These are phyloP conservation scores for Boletus vermiculosoides DNA, from an alignment of 768 basidiomycete species.

Conservation along the genomic window DNA sequence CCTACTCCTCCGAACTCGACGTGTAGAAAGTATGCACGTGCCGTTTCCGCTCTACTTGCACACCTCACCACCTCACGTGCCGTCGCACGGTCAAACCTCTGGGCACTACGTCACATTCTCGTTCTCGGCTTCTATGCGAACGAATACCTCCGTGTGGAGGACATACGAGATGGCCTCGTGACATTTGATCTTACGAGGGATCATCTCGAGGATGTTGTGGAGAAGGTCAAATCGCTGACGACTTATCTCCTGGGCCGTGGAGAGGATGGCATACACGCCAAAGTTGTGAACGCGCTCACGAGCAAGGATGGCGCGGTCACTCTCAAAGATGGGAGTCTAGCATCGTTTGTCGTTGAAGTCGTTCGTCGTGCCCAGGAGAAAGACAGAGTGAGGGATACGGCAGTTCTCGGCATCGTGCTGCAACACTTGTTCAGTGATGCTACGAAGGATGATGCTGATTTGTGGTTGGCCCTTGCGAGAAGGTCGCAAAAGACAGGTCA, in stretches of 20 bases:
- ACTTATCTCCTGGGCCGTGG: constrained; percentile 60
- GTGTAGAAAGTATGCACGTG: constrained; percentile 55
- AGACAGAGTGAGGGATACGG: constrained; percentile 53
- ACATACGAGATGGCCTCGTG: constrained; percentile 50
- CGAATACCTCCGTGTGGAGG: constrained; percentile 57
- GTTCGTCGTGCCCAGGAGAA: constrained; percentile 30
- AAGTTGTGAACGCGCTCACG: constrained; percentile 38
- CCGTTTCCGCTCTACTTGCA: constrained; percentile 53
- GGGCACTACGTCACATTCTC: constrained; percentile 70
- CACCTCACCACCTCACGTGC: constrained; percentile 58
- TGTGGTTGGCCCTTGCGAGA: constrained; percentile 73
- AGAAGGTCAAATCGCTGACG: constrained; percentile 49
- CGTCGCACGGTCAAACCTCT: constrained; percentile 55
- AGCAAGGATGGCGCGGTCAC: constrained; percentile 24
- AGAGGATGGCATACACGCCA: constrained; percentile 49
- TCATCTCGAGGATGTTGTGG: constrained; percentile 38
- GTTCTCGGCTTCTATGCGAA: constrained; percentile 59
- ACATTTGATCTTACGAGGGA: constrained; percentile 9
- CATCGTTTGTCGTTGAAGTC: constrained; percentile 35
- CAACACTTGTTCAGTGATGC: constrained; percentile 58
- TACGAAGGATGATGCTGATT: constrained; percentile 63
- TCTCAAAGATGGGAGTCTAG: constrained; percentile 20
- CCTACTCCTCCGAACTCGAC: constrained; percentile 6
- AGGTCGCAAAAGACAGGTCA: constrained; percentile 61
- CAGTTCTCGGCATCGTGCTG: constrained; percentile 61